A percentile compares a stretch with the other conserved stretches of the same genome.
These are phyloP conservation scores for Aspergillus ellipticus DNA, from an alignment of 495 filamentous ascomycete genomes.

Conservation along the genomic window DNA sequence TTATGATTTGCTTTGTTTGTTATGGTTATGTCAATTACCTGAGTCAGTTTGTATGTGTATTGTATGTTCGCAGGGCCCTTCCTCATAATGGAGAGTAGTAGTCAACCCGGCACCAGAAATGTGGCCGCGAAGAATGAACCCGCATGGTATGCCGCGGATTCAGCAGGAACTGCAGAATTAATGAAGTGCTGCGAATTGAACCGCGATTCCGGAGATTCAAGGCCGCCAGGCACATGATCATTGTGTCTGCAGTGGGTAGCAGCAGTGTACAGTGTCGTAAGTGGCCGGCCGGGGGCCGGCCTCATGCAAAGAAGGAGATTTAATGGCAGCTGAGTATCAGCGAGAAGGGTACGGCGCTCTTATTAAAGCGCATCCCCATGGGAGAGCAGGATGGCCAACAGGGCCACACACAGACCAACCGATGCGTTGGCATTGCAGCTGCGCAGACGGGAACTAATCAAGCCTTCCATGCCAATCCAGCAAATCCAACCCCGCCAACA, in stretches of 20 bases:
- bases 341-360: neutral
- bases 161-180: neutral
- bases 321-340: neutral
- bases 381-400: conserved; percentile 2
- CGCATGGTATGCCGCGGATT: neutral
- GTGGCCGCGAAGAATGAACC: neutral
- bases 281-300: too few relatives aligned
- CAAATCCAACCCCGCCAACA: conserved; percentile 22
- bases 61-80: neutral
- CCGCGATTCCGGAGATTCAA: neutral
- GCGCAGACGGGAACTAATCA: conserved; percentile 28
- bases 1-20: neutral
- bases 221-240: neutral
- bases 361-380: conserved; percentile 1
- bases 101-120: neutral
- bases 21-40: neutral
- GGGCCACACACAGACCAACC: conserved; percentile 33
- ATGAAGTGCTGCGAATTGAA: neutral
- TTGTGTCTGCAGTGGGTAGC: neutral
- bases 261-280: too few relatives aligned
- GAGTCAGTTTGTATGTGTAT: neutral
- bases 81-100: neutral
- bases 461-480: conserved; percentile 15
- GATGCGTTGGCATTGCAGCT: conserved; percentile 39
- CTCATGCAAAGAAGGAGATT: neutral